phyloP scores from a whole-genome alignment of 129 eudicot genomes.

The Helianthus tuberosus region DNA sequence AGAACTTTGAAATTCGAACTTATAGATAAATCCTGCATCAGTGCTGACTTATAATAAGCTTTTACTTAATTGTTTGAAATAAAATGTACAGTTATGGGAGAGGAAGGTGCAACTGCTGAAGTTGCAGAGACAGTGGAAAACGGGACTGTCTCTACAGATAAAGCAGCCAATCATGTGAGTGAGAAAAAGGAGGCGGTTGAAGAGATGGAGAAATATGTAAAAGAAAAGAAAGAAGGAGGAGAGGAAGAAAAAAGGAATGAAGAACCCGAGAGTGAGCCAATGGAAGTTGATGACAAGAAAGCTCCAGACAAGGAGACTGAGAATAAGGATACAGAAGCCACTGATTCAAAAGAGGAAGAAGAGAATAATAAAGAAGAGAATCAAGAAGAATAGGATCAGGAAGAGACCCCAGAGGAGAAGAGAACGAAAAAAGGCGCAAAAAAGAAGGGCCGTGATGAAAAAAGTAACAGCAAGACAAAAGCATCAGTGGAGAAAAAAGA shows the following conservation, averaged over 20 bases:
- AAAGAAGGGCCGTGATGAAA: slow-evolving; percentile 44
- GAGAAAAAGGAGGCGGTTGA: slow-evolving; percentile 55
- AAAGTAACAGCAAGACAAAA: slow-evolving; percentile 36
- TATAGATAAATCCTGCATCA: too few species aligned
- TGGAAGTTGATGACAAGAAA: slow-evolving; percentile 40
- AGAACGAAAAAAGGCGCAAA: slow-evolving; percentile 50
- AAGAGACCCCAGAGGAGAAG: slow-evolving; percentile 45
- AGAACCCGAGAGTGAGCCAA: slow-evolving; percentile 33
- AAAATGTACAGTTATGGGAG: slow-evolving; percentile 51
- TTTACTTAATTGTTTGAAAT: slow-evolving; percentile 27
- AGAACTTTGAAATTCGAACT: too few species aligned
- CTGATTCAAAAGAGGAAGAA: slow-evolving; percentile 35
- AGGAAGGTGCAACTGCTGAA: slow-evolving; percentile 50
- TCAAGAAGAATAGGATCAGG: slow-evolving; percentile 35
- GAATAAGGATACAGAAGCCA: slow-evolving; percentile 29
- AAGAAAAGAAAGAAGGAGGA: slow-evolving; percentile 28
- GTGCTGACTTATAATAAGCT: neutral
- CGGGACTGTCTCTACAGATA: slow-evolving; percentile 40
- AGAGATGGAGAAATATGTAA: slow-evolving; percentile 59
- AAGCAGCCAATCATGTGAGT: slow-evolving; percentile 34
- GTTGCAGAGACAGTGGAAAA: slow-evolving; percentile 48
- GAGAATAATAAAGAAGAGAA: slow-evolving; percentile 36
- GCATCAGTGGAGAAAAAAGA: slow-evolving; percentile 37
- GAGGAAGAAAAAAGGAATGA: slow-evolving; percentile 31
- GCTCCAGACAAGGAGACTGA: slow-evolving; percentile 29